Evolutionary conservation across 306 rosid species (phyloP), one percentile per base, ranked within the genome.

Genomic region (Gillenia trifoliata): DNA sequence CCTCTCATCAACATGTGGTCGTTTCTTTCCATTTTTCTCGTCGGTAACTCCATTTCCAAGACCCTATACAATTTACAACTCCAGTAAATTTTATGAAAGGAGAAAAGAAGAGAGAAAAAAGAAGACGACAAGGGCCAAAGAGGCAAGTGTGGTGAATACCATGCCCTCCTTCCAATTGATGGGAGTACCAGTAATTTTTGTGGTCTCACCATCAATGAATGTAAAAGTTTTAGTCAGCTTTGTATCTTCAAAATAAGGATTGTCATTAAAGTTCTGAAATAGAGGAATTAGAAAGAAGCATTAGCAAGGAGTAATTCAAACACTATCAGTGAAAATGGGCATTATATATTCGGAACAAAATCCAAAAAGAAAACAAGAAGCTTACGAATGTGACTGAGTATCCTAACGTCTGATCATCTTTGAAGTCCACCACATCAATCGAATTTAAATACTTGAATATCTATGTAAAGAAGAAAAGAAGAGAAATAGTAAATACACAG

Each of bases 151-250:
- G 23, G 64, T 67, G 15, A 55, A 76, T 84, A 90, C 91, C 92
- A 38, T 84, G 79, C 86, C 91, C 66, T 88, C 82, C 80, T 86
- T 90, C 92, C 96, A 90, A 78, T 88, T 84, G 85, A 90, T 84
- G 72, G 81, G 31, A 23, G 91, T 88, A 64, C 91, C 91, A 45
- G 79, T 83, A 41, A 84, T 79, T 74, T 81, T 81, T 67, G 81
- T 81, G 49, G 89, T 82, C 38, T 89, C 89, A 60, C 88, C 90
- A 26, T 84, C 92, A 72, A 78, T 74, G 75, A 81, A 88, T 70
- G 87, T 77, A 75, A 81, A 84, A 22, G 83, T 76, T 82, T 90
- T 90, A 3, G 87, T 80, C 76, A 90, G 84, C 82, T 81, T 83
- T 75, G 82, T 38, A 64, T 89, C 88, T 82, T 89, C 85, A 67